phyloP scores from a whole-genome alignment of 345 rosid species.

The Stellera chamaejasme region DNA sequence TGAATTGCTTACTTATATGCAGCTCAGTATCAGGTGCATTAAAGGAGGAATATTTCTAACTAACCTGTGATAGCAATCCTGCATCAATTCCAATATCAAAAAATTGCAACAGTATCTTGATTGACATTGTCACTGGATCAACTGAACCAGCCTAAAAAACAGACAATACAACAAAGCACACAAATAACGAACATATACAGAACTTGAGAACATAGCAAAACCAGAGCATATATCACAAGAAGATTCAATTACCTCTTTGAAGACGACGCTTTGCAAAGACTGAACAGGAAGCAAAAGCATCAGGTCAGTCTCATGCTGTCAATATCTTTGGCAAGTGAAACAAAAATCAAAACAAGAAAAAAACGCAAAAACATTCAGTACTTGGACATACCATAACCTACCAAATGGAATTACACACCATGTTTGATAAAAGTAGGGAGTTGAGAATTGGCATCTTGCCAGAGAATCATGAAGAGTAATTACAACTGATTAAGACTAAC shows the following conservation, averaged over 20 bases:
- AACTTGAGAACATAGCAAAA: not conserved
- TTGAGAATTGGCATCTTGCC: no score
- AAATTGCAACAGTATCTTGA: constrained; percentile 78
- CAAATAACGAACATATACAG: constrained; percentile 3
- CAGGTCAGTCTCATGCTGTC: constrained; percentile 13
- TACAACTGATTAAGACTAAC: no score
- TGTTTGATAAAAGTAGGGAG: no score
- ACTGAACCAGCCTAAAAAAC: constrained; percentile 79
- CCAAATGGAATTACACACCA: no score
- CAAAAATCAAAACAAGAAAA: not conserved
- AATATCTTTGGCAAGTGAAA: not conserved
- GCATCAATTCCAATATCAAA: constrained; percentile 96
- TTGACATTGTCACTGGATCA: constrained; percentile 88
- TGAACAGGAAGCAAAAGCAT: constrained; percentile 34
- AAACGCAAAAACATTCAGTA: not conserved
- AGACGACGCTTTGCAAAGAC: constrained; percentile 95
- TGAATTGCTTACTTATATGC: not conserved
- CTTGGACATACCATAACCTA: no score
- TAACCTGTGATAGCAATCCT: constrained; percentile 80
- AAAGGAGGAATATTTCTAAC: constrained; percentile 13
- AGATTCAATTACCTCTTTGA: constrained; percentile 66
- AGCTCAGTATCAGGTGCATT: constrained; percentile 1
- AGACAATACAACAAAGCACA: constrained; percentile 7
- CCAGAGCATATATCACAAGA: constrained; percentile 4
- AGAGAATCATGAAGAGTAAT: no score